These are phyloP conservation scores for Candida gigantensis DNA, from an alignment of 1,139 yeast species.

Conservation along the genomic window DNA sequence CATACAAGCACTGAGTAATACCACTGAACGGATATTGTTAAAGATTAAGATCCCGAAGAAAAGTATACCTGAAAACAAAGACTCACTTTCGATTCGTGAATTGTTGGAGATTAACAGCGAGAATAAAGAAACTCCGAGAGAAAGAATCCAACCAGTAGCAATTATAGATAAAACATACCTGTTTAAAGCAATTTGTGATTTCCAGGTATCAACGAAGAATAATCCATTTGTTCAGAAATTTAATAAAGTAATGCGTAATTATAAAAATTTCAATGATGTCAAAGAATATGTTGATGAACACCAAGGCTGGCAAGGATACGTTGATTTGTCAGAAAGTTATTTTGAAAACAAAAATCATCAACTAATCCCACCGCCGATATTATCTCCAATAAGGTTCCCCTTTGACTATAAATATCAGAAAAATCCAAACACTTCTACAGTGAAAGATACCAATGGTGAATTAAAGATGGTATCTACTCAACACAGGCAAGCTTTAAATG, in stretches of 20 bases:
- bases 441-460: slow-evolving; percentile 63
- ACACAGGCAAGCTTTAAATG: slow-evolving; percentile 45
- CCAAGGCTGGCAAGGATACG: slow-evolving; percentile 30
- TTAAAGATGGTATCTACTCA: slow-evolving; percentile 41
- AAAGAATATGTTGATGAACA: slow-evolving; percentile 45
- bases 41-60: slow-evolving; percentile 70
- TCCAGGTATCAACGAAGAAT: slow-evolving; percentile 68
- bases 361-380: slow-evolving; percentile 84
- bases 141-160: slow-evolving; percentile 60
- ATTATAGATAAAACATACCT: slow-evolving; percentile 70
- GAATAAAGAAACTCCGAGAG: slow-evolving; percentile 23
- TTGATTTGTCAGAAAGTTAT: slow-evolving; percentile 29
- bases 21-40: slow-evolving; percentile 63
- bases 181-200: slow-evolving; percentile 87
- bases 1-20: slow-evolving; percentile 52
- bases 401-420: slow-evolving; percentile 55
- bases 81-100: slow-evolving; percentile 51
- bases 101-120: slow-evolving; percentile 39
- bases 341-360: slow-evolving; percentile 48
- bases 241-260: slow-evolving; percentile 24
- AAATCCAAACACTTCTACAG: slow-evolving; percentile 53
- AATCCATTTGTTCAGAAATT: slow-evolving; percentile 48
- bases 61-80: slow-evolving; percentile 40
- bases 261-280: slow-evolving; percentile 35
- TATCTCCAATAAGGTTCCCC: slow-evolving; percentile 75